Evolutionary conservation across 192 early-diverging fungal species (phyloP).

Genomic region (Mortierella claussenii): DNA sequence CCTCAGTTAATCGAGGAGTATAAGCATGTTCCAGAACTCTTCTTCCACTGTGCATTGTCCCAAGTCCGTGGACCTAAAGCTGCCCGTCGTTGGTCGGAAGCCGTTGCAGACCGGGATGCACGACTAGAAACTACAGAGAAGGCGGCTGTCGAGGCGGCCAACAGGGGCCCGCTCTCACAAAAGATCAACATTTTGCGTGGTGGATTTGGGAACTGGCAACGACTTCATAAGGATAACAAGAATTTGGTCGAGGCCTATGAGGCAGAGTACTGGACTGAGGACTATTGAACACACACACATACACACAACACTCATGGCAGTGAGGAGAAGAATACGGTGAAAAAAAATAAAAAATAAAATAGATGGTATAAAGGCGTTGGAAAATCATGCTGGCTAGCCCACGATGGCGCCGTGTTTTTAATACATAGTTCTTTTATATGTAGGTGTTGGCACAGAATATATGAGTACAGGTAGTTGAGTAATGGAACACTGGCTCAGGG

Average conservation of each 20-base stretch:
- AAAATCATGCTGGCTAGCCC: too few species aligned
- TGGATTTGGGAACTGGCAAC: constrained; percentile 76
- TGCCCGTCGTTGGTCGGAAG: constrained; percentile 70
- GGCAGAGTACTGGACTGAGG: constrained; percentile 57
- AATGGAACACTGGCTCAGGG: too few species aligned
- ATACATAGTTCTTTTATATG: too few species aligned
- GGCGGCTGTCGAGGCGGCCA: constrained; percentile 12
- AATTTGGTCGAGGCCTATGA: constrained; percentile 70
- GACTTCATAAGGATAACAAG: constrained; percentile 63
- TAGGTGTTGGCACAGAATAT: too few species aligned
- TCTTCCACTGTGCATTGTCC: constrained; percentile 91
- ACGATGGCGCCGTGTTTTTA: too few species aligned
- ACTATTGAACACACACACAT: too few species aligned
- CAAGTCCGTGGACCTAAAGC: constrained; percentile 85
- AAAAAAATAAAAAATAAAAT: too few species aligned
- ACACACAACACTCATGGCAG: too few species aligned
- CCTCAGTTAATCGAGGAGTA: constrained; percentile 62
- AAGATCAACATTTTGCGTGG: constrained; percentile 69
- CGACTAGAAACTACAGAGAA: constrained; percentile 7
- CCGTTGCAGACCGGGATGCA: constrained; percentile 25
- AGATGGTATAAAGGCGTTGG: too few species aligned
- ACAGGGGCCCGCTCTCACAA: constrained; percentile 39
- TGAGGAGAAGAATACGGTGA: too few species aligned
- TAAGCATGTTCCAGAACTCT: constrained; percentile 67
- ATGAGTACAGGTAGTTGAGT: too few species aligned